Evolutionary conservation across 2,329 filamentous ascomycete species (phyloP), one percentile per base, ranked within the genome.

Genomic region (Fusarium sp.): DNA sequence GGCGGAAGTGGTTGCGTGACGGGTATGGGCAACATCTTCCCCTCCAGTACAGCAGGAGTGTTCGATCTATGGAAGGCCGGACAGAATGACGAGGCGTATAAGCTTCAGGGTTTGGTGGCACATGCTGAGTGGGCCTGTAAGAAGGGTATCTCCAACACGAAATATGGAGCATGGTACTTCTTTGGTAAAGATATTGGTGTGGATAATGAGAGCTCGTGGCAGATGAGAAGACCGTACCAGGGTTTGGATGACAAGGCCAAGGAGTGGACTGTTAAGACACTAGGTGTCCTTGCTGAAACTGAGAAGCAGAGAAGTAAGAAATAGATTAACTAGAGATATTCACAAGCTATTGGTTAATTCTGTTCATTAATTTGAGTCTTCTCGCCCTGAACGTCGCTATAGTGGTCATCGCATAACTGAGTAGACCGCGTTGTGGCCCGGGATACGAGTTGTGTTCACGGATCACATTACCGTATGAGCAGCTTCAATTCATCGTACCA

Each of bases 51-150:
- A 1, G 75, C 82, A 1, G 76, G 70, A 2, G 72, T 85, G 1
- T 85, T 80, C 55, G 78, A 81, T 30, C 65, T 83, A 0, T 85
- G 80, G 78, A 77, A 75, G 11, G 76, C 71, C 1, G 82, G 82
- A 1, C 75, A 77, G 57, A 49, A 77, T 2, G 77, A 81, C 0
- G 80, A 83, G 50, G 82, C 82, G 2, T 75, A 71, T 21, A 74
- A 71, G 27, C 69, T 85, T 28, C 84, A 85, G 49, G 79, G 79
- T 5, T 63, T 80, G 5, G 80, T 85, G 0, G 82, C 84, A 3
- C 80, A 82, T 49, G 83, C 83, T 1, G 84, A 86, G 64, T 84
- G 82, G 79, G 83, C 84, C 1, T 86, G 84, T 66, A 85, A 85
- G 72, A 84, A 85, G 73, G 79, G 81, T 0, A 79, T 86, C 25